Percentiles rank a stretch among this genome's conserved stretches.
phyloP scores from a whole-genome alignment of 2,329 filamentous ascomycete species.

The Cadophora sp. region DNA sequence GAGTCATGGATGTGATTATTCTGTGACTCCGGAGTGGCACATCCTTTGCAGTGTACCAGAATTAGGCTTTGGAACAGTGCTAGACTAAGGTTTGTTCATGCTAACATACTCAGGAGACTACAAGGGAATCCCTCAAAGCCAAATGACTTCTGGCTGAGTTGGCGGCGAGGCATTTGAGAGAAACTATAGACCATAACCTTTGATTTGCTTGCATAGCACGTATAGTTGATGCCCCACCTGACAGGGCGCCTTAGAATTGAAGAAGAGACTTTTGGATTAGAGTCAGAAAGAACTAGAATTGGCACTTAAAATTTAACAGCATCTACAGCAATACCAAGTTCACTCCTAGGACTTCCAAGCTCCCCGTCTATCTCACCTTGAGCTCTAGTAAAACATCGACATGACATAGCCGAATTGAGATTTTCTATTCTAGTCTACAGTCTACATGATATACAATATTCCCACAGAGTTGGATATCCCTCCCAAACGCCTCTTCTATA shows the following conservation, averaged over 20 bases:
- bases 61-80: not conserved
- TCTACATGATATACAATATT: constrained; percentile 17
- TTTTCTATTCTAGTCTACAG: constrained; percentile 26
- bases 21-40: not conserved
- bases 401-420: constrained; percentile 26
- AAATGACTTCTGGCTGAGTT: too few relatives aligned
- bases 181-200: too few relatives aligned
- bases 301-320: too few relatives aligned
- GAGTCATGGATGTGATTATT: not conserved
- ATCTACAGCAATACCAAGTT: too few relatives aligned
- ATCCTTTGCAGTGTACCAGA: not conserved
- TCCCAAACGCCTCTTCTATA: constrained; percentile 19
- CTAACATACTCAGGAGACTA: too few relatives aligned
- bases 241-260: too few relatives aligned
- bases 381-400: not conserved
- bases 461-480: constrained; percentile 22
- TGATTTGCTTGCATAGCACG: too few relatives aligned
- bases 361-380: not conserved
- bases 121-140: too few relatives aligned
- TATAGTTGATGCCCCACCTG: too few relatives aligned
- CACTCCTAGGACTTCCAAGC: not conserved
- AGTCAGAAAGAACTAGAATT: too few relatives aligned
- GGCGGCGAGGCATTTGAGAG: too few relatives aligned
- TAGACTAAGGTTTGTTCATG: not conserved
- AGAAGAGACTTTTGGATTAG: too few relatives aligned